Conservation (phyloP, 441 rosid genomes). For the Jatropha multifida region DNA sequence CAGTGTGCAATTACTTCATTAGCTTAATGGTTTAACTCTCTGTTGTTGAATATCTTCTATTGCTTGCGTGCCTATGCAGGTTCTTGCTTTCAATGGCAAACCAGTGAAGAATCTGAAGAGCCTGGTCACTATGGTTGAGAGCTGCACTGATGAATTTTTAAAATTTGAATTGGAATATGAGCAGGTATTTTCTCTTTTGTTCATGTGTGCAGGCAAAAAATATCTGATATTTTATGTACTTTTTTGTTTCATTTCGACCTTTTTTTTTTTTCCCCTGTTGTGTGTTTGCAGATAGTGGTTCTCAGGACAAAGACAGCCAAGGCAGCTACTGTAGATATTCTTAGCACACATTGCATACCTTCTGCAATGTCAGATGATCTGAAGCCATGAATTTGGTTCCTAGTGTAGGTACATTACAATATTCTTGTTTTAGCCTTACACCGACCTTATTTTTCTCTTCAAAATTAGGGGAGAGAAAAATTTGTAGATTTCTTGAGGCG, state of each 20-base stretch:
- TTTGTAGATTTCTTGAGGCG: conserved; percentile 8
- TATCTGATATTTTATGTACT: background rate
- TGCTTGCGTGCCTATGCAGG: conserved; percentile 38
- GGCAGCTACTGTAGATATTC: conserved; percentile 75
- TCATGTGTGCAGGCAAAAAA: background rate
- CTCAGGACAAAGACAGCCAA: conserved; percentile 68
- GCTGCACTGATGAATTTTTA: conserved; percentile 72
- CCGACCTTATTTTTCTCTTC: background rate
- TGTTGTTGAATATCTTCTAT: conserved; percentile 1
- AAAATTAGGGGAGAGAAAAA: background rate
- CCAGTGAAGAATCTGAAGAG: conserved; percentile 84
- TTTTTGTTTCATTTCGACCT: background rate
- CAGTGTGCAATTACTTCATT: background rate
- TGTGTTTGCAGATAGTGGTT: conserved; percentile 58
- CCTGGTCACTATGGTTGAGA: conserved; percentile 80
- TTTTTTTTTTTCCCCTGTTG: background rate
- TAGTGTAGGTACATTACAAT: conserved; percentile 13
- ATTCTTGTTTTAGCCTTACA: conserved; percentile 12
- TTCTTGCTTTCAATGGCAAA: conserved; percentile 77
- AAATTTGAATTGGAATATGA: conserved; percentile 80
- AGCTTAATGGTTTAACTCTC: background rate
- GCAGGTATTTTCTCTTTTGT: background rate
- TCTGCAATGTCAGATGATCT: conserved; percentile 92
- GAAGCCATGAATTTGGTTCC: conserved; percentile 36
- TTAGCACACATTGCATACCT: conserved; percentile 85